Evolutionary conservation across 2,329 filamentous ascomycete genomes (phyloP).

Genomic region (Sclerotinia sclerotiorum): DNA sequence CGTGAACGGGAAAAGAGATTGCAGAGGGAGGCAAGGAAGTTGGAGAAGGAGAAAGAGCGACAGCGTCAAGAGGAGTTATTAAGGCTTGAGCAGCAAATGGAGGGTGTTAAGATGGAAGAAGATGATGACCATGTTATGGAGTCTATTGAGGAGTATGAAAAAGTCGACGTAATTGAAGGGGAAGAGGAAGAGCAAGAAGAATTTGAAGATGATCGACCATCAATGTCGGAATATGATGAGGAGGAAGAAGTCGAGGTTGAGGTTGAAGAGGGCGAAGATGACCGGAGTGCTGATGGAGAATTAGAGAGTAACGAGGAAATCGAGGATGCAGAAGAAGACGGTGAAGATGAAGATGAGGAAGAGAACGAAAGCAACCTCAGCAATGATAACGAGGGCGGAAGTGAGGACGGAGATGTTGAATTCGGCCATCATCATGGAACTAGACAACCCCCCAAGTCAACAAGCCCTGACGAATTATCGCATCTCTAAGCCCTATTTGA

Average conservation of each 20-base stretch:
- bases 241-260: background rate
- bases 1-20: slow-evolving; percentile 8
- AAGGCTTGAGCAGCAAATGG: slow-evolving; percentile 16
- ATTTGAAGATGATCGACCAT: slow-evolving; percentile 18
- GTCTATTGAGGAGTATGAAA: slow-evolving; percentile 17
- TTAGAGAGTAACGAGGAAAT: background rate
- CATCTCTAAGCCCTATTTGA: background rate
- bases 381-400: background rate
- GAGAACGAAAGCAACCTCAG: background rate
- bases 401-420: background rate
- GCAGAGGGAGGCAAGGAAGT: slow-evolving; percentile 6
- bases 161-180: background rate
- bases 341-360: slow-evolving; percentile 8
- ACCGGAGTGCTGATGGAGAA: background rate
- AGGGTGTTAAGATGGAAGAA: slow-evolving; percentile 8
- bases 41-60: slow-evolving; percentile 13
- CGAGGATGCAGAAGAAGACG: slow-evolving; percentile 4
- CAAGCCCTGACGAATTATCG: slow-evolving; percentile 15
- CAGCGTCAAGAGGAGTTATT: slow-evolving; percentile 2
- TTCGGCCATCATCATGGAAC: background rate
- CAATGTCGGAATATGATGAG: slow-evolving; percentile 8
- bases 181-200: slow-evolving; percentile 16
- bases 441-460: background rate
- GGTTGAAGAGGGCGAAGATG: background rate
- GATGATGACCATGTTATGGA: slow-evolving; percentile 10